Conservation (phyloP, 352 stramenopile genomes). For the Pythium brassicae region DNA sequence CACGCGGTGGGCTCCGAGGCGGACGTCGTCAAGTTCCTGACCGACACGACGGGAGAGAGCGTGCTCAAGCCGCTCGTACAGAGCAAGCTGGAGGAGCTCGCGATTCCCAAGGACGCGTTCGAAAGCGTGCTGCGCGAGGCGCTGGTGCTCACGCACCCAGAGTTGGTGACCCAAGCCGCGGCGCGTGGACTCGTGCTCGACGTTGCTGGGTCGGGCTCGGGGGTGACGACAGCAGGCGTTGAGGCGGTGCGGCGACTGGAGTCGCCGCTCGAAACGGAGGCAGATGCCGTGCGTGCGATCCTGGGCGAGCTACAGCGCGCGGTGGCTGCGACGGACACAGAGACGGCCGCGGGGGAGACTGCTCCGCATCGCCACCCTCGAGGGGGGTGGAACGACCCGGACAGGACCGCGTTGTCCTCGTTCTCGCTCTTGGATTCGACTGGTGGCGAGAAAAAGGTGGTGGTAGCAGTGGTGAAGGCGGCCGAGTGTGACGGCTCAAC, state of each 20-base stretch:
- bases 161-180: too few species aligned
- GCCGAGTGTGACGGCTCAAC: too few species aligned
- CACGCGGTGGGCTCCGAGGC: constrained; percentile 12
- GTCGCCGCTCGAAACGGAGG: not conserved
- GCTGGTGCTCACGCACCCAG: too few species aligned
- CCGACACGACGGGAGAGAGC: not conserved
- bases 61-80: too few species aligned
- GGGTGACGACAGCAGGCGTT: not conserved
- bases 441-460: too few species aligned
- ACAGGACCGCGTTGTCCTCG: not conserved
- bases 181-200: too few species aligned
- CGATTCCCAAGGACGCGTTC: too few species aligned
- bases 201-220: not conserved
- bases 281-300: not conserved
- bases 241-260: not conserved
- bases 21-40: constrained; percentile 7
- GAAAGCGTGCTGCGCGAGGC: too few species aligned
- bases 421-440: not conserved
- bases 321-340: not conserved
- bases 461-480: too few species aligned
- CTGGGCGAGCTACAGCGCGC: not conserved
- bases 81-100: too few species aligned
- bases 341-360: not conserved
- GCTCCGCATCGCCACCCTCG: not conserved
- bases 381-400: not conserved